Evolutionary conservation across 352 stramenopile species (phyloP), one percentile per base, ranked within the genome.

Genomic region (Phytophthora cryptogea): DNA sequence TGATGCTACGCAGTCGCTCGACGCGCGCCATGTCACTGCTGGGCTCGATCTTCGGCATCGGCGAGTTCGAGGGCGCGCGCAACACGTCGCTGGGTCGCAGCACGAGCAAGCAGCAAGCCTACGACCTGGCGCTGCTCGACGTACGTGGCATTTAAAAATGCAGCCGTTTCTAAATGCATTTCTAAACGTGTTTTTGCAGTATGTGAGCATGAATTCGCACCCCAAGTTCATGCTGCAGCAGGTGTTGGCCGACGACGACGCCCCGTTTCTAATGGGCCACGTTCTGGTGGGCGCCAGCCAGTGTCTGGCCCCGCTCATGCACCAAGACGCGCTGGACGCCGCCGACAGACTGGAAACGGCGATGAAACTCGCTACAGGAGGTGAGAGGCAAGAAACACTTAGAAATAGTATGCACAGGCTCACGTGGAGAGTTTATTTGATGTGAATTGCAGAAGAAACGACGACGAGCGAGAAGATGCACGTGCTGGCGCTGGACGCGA

Each of bases 221-320:
- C 83, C 83, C 13, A 89, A 90, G 63, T 77, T 83, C 54, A 79
- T 88, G 68, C 60, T 92, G 46, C 76, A 86, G 23, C 74, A 89
- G 67, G 72, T 90, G 27, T 49, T 95, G 33, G 68, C 69, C 7
- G 72, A 87, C 23, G 76, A 87, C 23, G 76, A 90, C 39, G 59
- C 43, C n/a, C 37, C 70, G 14, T 93, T 92, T 51, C 63, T 95
- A 27, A 95, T 95, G 84, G 86, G 84, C 40, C 84, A 92, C 42
- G 80, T 94, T 47, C 84, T 95, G 11, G 83, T 95, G 4, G 84
- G 76, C 17, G 69, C 81, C 9, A 95, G 84, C 35, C 75, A 94
- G 52, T 88, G 71, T 41, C 69, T 95, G 20, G 53, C 69, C 16
- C 84, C 86, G 2, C 70, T 84, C 50, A 61, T 86, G 59, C 84